Percentiles rank a stretch among this genome's conserved stretches.
Conservation (phyloP, 2,329 filamentous ascomycete species). For the Pseudogymnoascus sp. region DNA sequence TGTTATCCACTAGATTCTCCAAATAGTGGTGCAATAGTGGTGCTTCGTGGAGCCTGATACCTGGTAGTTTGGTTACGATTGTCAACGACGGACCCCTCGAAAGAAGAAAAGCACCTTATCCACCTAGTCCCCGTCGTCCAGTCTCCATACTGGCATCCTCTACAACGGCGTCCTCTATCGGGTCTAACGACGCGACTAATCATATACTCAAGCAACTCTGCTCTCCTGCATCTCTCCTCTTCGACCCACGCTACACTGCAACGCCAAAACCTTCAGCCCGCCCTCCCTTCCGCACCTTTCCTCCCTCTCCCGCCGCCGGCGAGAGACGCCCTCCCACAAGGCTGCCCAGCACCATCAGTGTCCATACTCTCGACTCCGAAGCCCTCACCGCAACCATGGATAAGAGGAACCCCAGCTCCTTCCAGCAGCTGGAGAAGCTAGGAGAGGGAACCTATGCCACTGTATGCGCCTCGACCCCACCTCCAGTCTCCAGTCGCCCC, state of each 20-base stretch:
- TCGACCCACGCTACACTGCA: constrained; percentile 31
- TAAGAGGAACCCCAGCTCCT: constrained; percentile 87
- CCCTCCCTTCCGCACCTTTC: constrained; percentile 24
- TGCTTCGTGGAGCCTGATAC: constrained; percentile 1
- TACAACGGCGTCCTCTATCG: constrained; percentile 26
- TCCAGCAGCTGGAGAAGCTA: constrained; percentile 98
- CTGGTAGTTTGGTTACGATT: constrained; percentile 3
- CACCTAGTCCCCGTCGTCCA: constrained; percentile 1
- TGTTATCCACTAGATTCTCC: background rate
- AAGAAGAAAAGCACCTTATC: background rate
- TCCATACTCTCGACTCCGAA: constrained; percentile 25
- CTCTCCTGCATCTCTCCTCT: constrained; percentile 34
- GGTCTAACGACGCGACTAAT: constrained; percentile 23
- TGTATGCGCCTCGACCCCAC: constrained; percentile 39
- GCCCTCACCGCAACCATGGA: constrained; percentile 54
- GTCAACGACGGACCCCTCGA: background rate
- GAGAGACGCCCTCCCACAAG: constrained; percentile 15
- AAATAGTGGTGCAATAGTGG: background rate
- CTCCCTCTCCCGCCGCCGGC: constrained; percentile 22
- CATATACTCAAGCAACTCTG: constrained; percentile 26
- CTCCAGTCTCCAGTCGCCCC: background rate
- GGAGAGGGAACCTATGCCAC: constrained; percentile 98
- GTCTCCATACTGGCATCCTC: constrained; percentile 11
- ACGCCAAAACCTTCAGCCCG: constrained; percentile 23
- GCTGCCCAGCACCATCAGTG: constrained; percentile 27